Base-by-base conservation (phyloP, 805 yeast species). In the Cyberlindnera galapagoensis region DNA sequence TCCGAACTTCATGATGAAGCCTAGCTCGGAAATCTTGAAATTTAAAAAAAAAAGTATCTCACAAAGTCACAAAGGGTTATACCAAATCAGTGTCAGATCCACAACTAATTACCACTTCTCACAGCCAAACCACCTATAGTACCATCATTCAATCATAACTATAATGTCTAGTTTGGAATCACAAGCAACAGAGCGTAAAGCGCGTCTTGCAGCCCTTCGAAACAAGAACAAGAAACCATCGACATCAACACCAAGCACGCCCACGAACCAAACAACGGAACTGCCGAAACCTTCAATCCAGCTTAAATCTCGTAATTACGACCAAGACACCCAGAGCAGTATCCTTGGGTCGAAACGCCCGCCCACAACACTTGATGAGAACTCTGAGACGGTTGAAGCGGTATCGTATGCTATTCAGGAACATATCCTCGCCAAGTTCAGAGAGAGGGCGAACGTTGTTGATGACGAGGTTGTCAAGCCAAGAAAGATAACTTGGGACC, bases 341-440 rank as follows among this genome's bases (percentile, higher is more conserved):
- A 31, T 47, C 5, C 31, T 28, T 5, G 54, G 54, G 1, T 36
- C 35, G 19, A 30, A 31, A 1, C 24, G 33, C 1, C 52, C 54
- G 3, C 56, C 57, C 4, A 46, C 56, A 0, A 32, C 40, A 10
- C 39, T 41, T 7, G 47, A 49, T 25, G 53, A 48, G 21, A 55
- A 44, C 30, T 44, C 50, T 4, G 62, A 55, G 26, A 60, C 67
- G 0, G 64, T 60, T 8, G 67, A 62, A 33, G 56, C 57, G 2
- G 59, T 54, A 3, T 52, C 62, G 2, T 49, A 36, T 22, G 42
- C 46, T 19, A 40, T 56, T 6, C 54, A 57, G 31, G 44, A 51
- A 11, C 44, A 52, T 23, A 43, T 57, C 1, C 25, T 59, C 10
- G 34, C 43, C 6, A 47, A 47, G 40, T 47, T 36, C 27, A 31